Evolutionary conservation across 2,329 filamentous ascomycete species (phyloP), one percentile per base, ranked within the genome.

Genomic region (Davidsoniella eucalypti): DNA sequence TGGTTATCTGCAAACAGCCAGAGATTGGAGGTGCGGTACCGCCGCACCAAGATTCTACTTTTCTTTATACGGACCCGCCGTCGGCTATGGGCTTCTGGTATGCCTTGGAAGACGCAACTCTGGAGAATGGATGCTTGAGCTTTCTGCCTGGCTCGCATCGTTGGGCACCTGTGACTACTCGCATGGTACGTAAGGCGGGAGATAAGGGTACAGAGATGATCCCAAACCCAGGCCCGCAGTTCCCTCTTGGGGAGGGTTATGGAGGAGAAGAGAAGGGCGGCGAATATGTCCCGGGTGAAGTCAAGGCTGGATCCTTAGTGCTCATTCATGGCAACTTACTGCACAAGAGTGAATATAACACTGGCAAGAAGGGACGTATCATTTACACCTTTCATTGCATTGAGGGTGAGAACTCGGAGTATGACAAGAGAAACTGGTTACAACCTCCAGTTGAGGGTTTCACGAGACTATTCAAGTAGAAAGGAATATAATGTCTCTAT

Each of bases 341-440:
- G 67, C 92, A 98, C 66, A 94, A 94, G 76, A 95, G 88, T 62
- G 87, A 94, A 75, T 85, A 76, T 71, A 98, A 98, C 63, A 73
- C 76, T 51, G 94, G 88, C 62, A 66, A 73, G 56, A 90, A 86
- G 70, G 87, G 88, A 18, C 73, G 90, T 56, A 93, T 92, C 61
- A 94, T 95, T 49, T 98, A 96, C 65, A 96, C 92, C 0, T 98
- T 96, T 63, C 92, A 98, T 68, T 77, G 94, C 52, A 96, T 96
- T 60, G 92, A 96, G 67, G 84, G 83, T 0, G 75, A 82, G 17
- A 73, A 65, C 0, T 69, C 79, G 41, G 69, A 68, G 50, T 98
- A 96, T 64, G 92, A 96, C 65, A 74, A 75, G 65, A 73, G 73
- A 65, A 98, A 98, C 65, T 96, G 92, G 92, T 65, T 98, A 63